These are phyloP conservation scores for Solanum piurae DNA, from an alignment of 257 asterid species.

Conservation along the genomic window DNA sequence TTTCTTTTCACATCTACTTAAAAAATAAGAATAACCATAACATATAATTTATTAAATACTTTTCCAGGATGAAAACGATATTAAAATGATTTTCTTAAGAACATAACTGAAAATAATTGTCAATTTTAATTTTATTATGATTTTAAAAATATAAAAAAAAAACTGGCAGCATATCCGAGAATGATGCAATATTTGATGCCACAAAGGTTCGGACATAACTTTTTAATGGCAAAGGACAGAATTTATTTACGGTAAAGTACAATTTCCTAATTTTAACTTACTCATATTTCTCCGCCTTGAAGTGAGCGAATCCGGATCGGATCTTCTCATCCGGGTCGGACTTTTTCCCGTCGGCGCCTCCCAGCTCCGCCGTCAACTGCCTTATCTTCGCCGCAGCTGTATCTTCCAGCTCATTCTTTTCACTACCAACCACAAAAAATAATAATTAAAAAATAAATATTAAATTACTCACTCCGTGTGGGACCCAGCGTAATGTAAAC, in stretches of 20 bases:
- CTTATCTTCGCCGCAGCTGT: slow-evolving; percentile 66
- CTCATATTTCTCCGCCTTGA: slow-evolving; percentile 45
- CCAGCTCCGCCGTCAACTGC: slow-evolving; percentile 60
- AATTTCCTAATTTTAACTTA: slow-evolving; percentile 10
- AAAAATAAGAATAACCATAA: too few species aligned
- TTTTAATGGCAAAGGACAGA: not conserved
- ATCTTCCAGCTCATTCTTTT: slow-evolving; percentile 46
- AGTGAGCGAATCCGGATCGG: slow-evolving; percentile 55
- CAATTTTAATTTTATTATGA: not conserved
- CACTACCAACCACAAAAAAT: slow-evolving; percentile 21
- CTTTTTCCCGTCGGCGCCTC: slow-evolving; percentile 13
- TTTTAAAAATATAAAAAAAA: not conserved
- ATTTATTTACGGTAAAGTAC: not conserved
- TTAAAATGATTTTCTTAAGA: too few species aligned
- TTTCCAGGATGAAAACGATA: too few species aligned
- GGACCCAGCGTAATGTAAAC: slow-evolving; percentile 6
- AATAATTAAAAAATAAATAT: not conserved
- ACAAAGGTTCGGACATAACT: not conserved
- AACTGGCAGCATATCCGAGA: slow-evolving; percentile 13
- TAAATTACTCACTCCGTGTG: not conserved
- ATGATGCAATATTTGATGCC: slow-evolving; percentile 1
- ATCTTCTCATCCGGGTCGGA: slow-evolving; percentile 48
- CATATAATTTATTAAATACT: too few species aligned
- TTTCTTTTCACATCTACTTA: not conserved
- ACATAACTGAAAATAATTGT: too few species aligned